Evolutionary conservation across 2,329 filamentous ascomycete species (phyloP), one percentile per base, ranked within the genome.

Genomic region (Ascochyta fabae): DNA sequence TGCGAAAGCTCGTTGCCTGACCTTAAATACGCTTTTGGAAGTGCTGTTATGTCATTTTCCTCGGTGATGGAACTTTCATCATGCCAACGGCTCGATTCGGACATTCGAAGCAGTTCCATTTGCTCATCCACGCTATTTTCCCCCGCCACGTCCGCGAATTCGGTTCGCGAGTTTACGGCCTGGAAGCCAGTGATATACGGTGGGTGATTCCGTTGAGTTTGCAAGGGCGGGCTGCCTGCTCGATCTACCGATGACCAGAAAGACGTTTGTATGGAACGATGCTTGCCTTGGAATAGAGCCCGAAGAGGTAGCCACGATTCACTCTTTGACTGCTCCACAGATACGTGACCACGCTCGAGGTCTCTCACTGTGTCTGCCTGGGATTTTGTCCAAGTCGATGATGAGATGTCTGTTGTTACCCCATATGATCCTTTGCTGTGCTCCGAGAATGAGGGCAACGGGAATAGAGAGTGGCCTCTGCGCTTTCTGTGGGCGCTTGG

Each of bases 231-330:
- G 9, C 36, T 43, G 3, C 19, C 22, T 3, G 4, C 19, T 24
- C 43, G 23, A n/a, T 47, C 50, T 1, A 42, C 23, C 0, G 50
- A 36, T 8, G 50, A 53, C 50, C 43, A 53, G 13, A 42, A 47
- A 3, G 50, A 53, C 2, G 50, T 42, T 10, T 47, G 22, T 16
- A 47, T 36, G 4, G 31, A 47, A 4, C 31, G 50, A 3, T 29
- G 19, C 15, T 41, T 23, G 9, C 27, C 38, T 0, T 23, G 43
- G 7, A 47, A 53, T 2, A 47, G 16, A 2, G 40, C 39, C 4
- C 40, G 52, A 3, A 54, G 13, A 1, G 52, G 45, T 3, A 45
- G 48, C 45, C 52, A 54, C 3, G 34, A 22, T 3, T 27, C 44
- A 1, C 7, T 22, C 13, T 35, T 26, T 24, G 22, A 23, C 10